Evolutionary conservation across 2,329 filamentous ascomycete species (phyloP).

Genomic region (Ambrosiella cleistominuta): DNA sequence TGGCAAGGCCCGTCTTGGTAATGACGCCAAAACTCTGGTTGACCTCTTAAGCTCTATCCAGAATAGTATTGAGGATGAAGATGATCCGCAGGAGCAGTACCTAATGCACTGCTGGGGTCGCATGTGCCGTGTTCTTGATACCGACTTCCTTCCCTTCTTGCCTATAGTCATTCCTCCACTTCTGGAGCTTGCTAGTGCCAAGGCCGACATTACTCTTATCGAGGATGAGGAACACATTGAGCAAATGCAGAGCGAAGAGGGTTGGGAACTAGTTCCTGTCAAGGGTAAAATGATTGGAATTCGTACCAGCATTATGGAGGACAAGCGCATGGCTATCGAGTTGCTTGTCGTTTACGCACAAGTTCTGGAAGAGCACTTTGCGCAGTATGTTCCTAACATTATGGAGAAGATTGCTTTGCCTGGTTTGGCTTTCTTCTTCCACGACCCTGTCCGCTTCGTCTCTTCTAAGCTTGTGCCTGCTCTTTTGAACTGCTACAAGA

Average conservation of each 20-base stretch:
- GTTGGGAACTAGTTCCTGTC: slow-evolving; percentile 91
- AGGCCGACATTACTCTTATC: slow-evolving; percentile 89
- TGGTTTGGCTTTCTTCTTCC: slow-evolving; percentile 95
- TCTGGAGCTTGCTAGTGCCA: slow-evolving; percentile 76
- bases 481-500: slow-evolving; percentile 84
- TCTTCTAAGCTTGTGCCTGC: slow-evolving; percentile 90
- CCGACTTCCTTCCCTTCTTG: slow-evolving; percentile 84
- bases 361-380: slow-evolving; percentile 82
- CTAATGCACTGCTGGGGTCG: slow-evolving; percentile 97
- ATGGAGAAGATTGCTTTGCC: slow-evolving; percentile 95
- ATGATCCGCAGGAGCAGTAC: slow-evolving; percentile 93
- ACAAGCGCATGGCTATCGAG: slow-evolving; percentile 99
- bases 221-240: slow-evolving; percentile 92
- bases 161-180: slow-evolving; percentile 87
- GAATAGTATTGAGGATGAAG: slow-evolving; percentile 66
- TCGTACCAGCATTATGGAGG: slow-evolving; percentile 87
- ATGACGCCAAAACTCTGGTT: slow-evolving; percentile 73
- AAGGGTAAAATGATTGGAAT: slow-evolving; percentile 98
- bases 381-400: slow-evolving; percentile 77
- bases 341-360: slow-evolving; percentile 94
- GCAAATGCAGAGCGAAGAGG: slow-evolving; percentile 82
- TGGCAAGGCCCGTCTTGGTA: slow-evolving; percentile 77
- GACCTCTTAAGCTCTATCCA: slow-evolving; percentile 79
- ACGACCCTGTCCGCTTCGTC: slow-evolving; percentile 88
- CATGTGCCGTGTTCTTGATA: slow-evolving; percentile 87